Evolutionary conservation across 257 asterid genomes (phyloP), one percentile per base, ranked within the genome.

Genomic region (Phtheirospermum japonicum): DNA sequence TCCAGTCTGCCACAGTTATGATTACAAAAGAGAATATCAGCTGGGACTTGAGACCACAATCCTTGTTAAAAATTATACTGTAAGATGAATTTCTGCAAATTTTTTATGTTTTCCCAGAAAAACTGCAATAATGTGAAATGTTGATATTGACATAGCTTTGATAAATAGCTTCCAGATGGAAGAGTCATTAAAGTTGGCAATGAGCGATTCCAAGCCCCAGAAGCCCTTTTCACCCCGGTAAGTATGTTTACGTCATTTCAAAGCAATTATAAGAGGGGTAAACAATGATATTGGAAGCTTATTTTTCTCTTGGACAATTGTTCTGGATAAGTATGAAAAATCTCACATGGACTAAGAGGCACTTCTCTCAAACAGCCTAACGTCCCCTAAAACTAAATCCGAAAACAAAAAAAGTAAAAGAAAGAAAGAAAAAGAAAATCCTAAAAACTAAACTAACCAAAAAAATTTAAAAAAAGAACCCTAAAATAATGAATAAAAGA

Each of bases 181-280:
- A 92, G 97, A 73, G 83, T 85, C 66, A 86, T 92, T 65, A 92
- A 92, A 82, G 99, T 89, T 61, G 96, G 96, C 69, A 84, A 95
- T 36, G 99, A 89, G 73, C 75, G 99, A 60, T 92, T 92, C 81
- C 99, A 89, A 79, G 97, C 99, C 72, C 95, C 99, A 17, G 99
- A 92, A 70, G 99, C 97, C 62, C 97, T 92, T 58, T 92, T 92
- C 63, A 85, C 99, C 70, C 97, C 99, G 0, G 97, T 89, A 81
- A 73, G 89, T 68, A 66, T 55, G 52, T 70, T 45, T 59, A 62
- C 40, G 59, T 26, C 59, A 54, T 54, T 69, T 30, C 52, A 45
- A 57, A 70, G 56, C 73, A 52, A 66, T 18, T 5, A 48, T 48
- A 48, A 20, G 14, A n/a, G 54, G 28, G 28, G 28, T 52, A 12